Base-by-base conservation (phyloP, 2,329 filamentous ascomycete genomes). In the Metarhizium sp. region DNA sequence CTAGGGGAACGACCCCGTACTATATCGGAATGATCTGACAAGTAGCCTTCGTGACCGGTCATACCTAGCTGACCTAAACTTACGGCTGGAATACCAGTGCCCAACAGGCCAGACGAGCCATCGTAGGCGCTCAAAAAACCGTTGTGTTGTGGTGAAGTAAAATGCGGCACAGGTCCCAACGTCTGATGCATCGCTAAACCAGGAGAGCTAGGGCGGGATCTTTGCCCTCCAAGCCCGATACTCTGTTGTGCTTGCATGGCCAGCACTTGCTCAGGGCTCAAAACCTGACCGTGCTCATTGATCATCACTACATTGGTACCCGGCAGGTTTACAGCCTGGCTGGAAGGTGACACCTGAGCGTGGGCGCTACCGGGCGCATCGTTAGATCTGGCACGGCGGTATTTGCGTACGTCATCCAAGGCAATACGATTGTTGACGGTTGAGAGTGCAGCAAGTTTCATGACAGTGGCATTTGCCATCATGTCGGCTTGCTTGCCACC, bases 361-460 rank as follows among this genome's bases (percentile, higher is more conserved):
- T 87, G 85, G 48, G 73, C 75, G 73, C 75, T 65, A 65, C 80
- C 81, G 45, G 86, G 80, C 29, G 86, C 87, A 65, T 96, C 92
- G 63, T 91, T 92, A 51, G 94, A 96, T 58, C 92, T 85, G 61
- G 91, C 85, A 58, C 92, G 88, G 60, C 94, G 90, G 72, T 94
- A 97, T 74, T 97, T 97, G 66, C 92, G 90, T 59, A 95, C 92
- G 69, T 99, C 94, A 65, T 99, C 94, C 57, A 99, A 79, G 53
- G 94, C 92, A 65, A 99, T 96, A 46, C 94, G 88, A 71, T 97
- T 99, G 76, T 97, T 99, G 51, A 99, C 94, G 2, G 94, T 99
- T 5, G 92, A 97, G 49, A 99, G 78, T 18, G 94, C 94, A 49
- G 94, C 94, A 52, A 99, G 81, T 72, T 99, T 99, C 94, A 99